Base-by-base conservation (phyloP, 139 green algal species). In the Marvania coccoides region DNA sequence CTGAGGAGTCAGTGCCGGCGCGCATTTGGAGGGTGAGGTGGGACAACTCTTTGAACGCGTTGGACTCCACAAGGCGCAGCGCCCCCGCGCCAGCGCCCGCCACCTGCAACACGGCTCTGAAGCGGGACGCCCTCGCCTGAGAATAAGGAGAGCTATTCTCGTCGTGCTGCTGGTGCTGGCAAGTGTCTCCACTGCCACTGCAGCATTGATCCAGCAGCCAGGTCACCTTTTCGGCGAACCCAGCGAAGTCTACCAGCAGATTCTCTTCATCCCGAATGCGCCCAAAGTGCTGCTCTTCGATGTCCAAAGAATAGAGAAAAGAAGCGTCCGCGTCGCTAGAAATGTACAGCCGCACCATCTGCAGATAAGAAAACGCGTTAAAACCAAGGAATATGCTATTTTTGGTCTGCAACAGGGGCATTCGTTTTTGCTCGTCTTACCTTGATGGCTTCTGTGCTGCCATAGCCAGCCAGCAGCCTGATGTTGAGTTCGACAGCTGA, bases 11-110 rank as follows among this genome's bases (percentile, higher is more conserved):
- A 37, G 83, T 88, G 37, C 87, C 91, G 1, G 84, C 81, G 3
- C 81, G 67, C 69, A 98, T 94, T 0, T 73, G 65, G 34, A 98
- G 76, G 0, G 79, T 85, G 13, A 98, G 89, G 71, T 97, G 91
- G 1, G 87, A 77, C 57, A 97, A 72, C 48, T 94, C 85, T 64
- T 96, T 97, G 78, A 97, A 97, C 46, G 95, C 87, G 63, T 97
- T 97, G 23, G 86, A 95, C 70, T 97, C 90, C 19, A 97, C 68
- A 6, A 97, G 83, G 19, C 80, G 76, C 47, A 98, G 5, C 66
- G 67, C 6, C 67, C 45, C 4, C 36, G 46, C 59, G 91, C 65
- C 23, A 91, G 79, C 3, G 80, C 79, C 55, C 82, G 65, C 45
- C 85, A 90, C 61, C 77, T 89, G 77, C 51, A 69, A 7, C 24